A percentile compares a stretch with the other conserved stretches of the same genome.
Evolutionary conservation across 1,139 yeast species (phyloP).

Genomic region (Yamadazyma buinensis): DNA sequence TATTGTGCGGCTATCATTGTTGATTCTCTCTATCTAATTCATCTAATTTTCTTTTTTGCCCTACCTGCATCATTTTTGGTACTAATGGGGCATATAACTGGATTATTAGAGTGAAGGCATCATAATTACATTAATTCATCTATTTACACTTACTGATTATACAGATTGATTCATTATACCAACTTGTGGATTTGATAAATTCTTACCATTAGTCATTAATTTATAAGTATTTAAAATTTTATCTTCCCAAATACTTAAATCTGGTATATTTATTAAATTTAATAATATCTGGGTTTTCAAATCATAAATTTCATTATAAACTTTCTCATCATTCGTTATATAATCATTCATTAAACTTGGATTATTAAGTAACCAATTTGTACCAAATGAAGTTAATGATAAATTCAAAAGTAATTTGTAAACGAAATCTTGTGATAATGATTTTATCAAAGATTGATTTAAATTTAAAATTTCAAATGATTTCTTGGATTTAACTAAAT

Average conservation of each 20-base stretch:
- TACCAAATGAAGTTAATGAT: constrained; percentile 22
- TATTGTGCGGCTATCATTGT: too few relatives aligned
- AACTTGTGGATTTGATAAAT: constrained; percentile 24
- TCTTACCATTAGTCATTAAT: constrained; percentile 30
- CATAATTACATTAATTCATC: too few relatives aligned
- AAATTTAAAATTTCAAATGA: constrained; percentile 20
- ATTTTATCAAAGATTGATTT: constrained; percentile 16
- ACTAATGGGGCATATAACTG: too few relatives aligned
- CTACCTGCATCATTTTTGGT: too few relatives aligned
- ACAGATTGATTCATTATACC: constrained; percentile 25
- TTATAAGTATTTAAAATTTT: constrained; percentile 19
- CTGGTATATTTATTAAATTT: constrained; percentile 17
- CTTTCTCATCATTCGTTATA: constrained; percentile 15
- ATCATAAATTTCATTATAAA: constrained; percentile 25
- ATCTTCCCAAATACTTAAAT: constrained; percentile 25
- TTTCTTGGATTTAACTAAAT: constrained; percentile 18
- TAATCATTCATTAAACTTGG: constrained; percentile 24
- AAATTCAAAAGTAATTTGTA: constrained; percentile 21
- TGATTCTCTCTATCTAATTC: too few relatives aligned
- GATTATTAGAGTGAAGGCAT: too few relatives aligned
- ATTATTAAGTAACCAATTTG: constrained; percentile 20
- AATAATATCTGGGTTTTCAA: constrained; percentile 24
- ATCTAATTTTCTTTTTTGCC: too few relatives aligned
- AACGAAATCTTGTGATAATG: constrained; percentile 24
- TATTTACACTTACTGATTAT: too few relatives aligned